These are phyloP conservation scores for Zizania palustris DNA, from an alignment of 202 grass and related monocot species.

Conservation along the genomic window DNA sequence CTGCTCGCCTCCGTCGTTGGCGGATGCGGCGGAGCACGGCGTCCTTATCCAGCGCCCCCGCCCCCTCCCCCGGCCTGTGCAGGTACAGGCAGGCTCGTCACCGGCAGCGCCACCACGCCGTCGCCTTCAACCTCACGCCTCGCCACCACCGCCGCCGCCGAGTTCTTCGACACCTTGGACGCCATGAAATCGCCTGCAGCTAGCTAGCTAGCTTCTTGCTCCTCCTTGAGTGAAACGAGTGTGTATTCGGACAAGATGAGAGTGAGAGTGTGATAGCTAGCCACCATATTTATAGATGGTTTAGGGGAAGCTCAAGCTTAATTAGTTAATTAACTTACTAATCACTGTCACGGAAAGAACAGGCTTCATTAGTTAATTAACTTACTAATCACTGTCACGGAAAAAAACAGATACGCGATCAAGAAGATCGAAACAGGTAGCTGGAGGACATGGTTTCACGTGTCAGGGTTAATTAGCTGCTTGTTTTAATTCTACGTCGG, in stretches of 20 bases:
- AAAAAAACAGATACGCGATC: neutral
- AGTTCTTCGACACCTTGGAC: constrained; percentile 46
- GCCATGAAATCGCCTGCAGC: constrained; percentile 31
- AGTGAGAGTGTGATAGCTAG: neutral
- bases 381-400: neutral
- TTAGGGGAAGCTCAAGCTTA: neutral
- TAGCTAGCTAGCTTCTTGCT: neutral
- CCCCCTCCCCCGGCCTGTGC: constrained; percentile 29
- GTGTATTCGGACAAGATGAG: neutral
- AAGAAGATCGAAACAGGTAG: constrained; percentile 43
- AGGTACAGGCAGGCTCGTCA: constrained; percentile 64
- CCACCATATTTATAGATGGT: neutral
- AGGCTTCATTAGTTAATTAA: too few relatives aligned
- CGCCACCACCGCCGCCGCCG: constrained; percentile 15
- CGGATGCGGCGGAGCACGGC: constrained; percentile 72
- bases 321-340: neutral
- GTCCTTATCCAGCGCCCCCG: constrained; percentile 57
- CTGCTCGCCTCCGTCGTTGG: constrained; percentile 64
- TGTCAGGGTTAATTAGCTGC: constrained; percentile 33
- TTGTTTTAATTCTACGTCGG: neutral
- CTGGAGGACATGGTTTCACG: constrained; percentile 58
- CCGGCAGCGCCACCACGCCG: neutral
- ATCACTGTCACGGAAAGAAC: neutral
- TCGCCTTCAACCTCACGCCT: constrained; percentile 8
- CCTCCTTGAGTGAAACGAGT: neutral